Conservation (phyloP, 163 green algal genomes). For the Chlamydomonas reinhardtii region DNA sequence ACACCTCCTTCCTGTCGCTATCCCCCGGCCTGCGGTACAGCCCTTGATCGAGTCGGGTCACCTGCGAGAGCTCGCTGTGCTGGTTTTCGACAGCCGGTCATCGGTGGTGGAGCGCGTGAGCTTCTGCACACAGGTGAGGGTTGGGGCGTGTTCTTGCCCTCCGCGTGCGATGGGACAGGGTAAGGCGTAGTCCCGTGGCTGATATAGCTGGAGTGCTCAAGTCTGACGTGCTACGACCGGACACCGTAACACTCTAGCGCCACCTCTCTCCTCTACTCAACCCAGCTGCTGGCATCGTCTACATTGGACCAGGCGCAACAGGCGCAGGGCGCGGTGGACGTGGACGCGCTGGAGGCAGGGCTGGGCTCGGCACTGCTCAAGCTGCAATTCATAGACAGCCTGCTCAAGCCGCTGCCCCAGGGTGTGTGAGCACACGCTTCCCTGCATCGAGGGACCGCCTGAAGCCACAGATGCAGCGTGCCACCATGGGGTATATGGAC, state of each 20-base stretch:
- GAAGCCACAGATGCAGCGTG: no score
- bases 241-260: no score
- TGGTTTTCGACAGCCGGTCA: constrained; percentile 43
- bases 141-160: no score
- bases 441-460: neutral
- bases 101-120: constrained; percentile 53
- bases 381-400: constrained; percentile 65
- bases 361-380: constrained; percentile 59
- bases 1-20: no score
- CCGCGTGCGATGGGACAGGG: no score
- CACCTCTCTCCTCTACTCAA: no score
- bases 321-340: constrained; percentile 31
- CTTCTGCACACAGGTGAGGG: constrained; percentile 55
- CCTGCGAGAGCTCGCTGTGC: constrained; percentile 58
- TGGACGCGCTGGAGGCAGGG: constrained; percentile 46
- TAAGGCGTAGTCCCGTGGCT: no score
- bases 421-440: constrained; percentile 2
- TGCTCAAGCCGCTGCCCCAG: constrained; percentile 48
- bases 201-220: no score
- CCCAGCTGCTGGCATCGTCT: constrained; percentile 1
- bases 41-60: constrained; percentile 32
- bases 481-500: no score
- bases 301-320: no score
- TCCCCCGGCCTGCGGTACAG: neutral
- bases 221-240: no score